Evolutionary conservation across 495 filamentous ascomycete species (phyloP).

Genomic region (Penicillium roqueforti): DNA sequence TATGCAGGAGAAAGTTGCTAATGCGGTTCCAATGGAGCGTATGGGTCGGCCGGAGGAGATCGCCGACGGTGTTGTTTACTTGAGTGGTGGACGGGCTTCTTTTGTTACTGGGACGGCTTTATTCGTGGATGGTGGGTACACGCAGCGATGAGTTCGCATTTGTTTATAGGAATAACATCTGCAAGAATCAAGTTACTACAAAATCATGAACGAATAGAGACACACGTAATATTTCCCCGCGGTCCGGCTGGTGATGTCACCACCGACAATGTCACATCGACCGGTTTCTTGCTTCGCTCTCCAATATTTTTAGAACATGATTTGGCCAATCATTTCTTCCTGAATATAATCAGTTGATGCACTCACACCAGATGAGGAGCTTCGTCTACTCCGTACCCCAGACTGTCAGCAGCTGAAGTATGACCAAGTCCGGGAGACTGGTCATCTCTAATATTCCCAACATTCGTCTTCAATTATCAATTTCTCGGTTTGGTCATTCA

Average conservation of each 20-base stretch:
- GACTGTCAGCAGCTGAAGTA: background rate
- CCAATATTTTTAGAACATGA: background rate
- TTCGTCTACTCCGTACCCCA: background rate
- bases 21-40: constrained; percentile 38
- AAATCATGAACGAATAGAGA: background rate
- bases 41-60: constrained; percentile 41
- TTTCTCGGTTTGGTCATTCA: background rate
- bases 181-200: background rate
- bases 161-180: background rate
- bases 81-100: constrained; percentile 34
- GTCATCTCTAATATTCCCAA: background rate
- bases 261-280: constrained; percentile 9
- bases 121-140: constrained; percentile 45
- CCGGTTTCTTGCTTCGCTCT: background rate
- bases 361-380: background rate
- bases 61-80: constrained; percentile 42
- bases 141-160: constrained; percentile 11
- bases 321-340: background rate
- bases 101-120: constrained; percentile 42
- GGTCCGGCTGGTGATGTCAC: constrained; percentile 11
- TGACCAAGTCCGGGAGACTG: background rate
- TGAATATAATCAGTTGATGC: background rate
- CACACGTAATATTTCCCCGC: background rate
- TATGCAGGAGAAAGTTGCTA: constrained; percentile 23
- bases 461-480: background rate